Evolutionary conservation across 306 rosid genomes (phyloP), one percentile per base, ranked within the genome.

Genomic region (Trichosanthes truncata): DNA sequence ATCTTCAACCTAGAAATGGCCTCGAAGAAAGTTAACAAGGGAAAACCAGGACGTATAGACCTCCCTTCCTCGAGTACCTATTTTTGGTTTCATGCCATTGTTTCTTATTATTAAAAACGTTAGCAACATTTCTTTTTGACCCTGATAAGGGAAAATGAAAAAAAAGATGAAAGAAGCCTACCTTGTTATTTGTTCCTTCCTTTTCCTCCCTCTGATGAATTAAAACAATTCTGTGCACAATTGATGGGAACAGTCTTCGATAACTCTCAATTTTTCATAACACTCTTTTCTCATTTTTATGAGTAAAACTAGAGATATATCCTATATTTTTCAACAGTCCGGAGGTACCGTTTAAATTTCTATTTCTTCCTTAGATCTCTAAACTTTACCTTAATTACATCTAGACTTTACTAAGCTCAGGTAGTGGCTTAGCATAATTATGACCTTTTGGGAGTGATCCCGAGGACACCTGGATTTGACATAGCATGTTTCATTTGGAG

Each of bases 401-500:
- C 52, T 81, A 73, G 55, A 59, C 81, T 77, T 43, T 3, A 68
- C 77, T 46, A 46, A 72, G 77, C 77, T 72, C 77, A 72, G 77
- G 77, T 6, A 72, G 77, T 71, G 77, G 40, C 21, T 13, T 59
- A 25, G 57, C 77, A 72, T 72, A 72, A 25, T 45, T 71, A 46
- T 72, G 57, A 43, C 40, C 77, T 46, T 46, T 72, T 43, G 46
- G 56, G 77, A 72, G 77, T 72, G 77, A 17, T 45, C 77, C 46
- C 46, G 77, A 60, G 48, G n/a, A 35, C 73, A 57, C 52, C 38
- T 23, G 48, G 63, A 57, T 61, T 80, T 80, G 76, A 36, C 65
- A 72, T 79, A 79, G 61, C 68, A 63, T 78, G 79, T 56, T 75
- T 83, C 63, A 35, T 29, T 25, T 76, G 79, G 79, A 76, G 79